phyloP scores from a whole-genome alignment of 2,329 filamentous ascomycete genomes.

The Phialophora expanda region DNA sequence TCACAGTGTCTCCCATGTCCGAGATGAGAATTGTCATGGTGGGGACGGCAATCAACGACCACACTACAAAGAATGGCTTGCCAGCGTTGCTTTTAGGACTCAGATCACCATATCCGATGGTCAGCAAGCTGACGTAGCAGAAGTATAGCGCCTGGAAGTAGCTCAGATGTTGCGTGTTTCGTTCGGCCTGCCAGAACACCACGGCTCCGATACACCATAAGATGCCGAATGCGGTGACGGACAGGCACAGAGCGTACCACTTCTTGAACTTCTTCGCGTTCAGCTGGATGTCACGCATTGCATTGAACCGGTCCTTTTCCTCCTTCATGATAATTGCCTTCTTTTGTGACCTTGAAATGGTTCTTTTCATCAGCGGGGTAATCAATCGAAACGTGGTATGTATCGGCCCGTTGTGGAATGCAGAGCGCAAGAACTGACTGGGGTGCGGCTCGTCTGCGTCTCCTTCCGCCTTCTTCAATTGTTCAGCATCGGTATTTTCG shows the following conservation, averaged over 20 bases:
- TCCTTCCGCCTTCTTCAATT: conserved; percentile 22
- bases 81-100: conserved; percentile 78
- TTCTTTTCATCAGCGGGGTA: conserved; percentile 18
- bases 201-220: conserved; percentile 82
- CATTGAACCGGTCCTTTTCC: conserved; percentile 71
- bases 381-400: conserved; percentile 29
- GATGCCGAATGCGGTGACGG: conserved; percentile 69
- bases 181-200: conserved; percentile 71
- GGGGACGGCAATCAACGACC: conserved; percentile 83
- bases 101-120: conserved; percentile 85
- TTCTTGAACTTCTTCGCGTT: conserved; percentile 68
- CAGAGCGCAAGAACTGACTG: conserved; percentile 30
- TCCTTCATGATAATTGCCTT: conserved; percentile 65
- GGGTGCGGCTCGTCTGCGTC: conserved; percentile 21
- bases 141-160: conserved; percentile 89
- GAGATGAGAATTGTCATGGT: conserved; percentile 87
- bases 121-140: conserved; percentile 79
- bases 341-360: conserved; percentile 41
- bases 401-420: conserved; percentile 24
- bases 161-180: conserved; percentile 60
- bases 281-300: conserved; percentile 81
- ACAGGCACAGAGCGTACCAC: conserved; percentile 75
- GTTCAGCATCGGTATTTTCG: conserved; percentile 18
- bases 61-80: conserved; percentile 89
- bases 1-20: conserved; percentile 82